These are phyloP conservation scores for Moesziomyces sp. DNA, from an alignment of 1,284 basidiomycete species.

Conservation along the genomic window DNA sequence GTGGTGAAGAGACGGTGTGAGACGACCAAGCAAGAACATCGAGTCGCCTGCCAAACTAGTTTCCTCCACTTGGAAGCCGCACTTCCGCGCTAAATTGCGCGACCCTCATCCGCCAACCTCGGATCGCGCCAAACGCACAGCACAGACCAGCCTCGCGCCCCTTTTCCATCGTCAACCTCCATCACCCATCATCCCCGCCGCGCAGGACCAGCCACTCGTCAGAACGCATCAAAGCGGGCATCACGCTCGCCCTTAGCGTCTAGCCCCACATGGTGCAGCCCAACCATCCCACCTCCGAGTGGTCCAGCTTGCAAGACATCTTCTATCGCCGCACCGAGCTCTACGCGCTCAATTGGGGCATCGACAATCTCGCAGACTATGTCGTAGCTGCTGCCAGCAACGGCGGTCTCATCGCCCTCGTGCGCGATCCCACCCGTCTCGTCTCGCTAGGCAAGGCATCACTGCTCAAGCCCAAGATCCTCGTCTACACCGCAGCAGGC, in stretches of 20 bases:
- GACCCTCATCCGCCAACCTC: background rate
- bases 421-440: constrained; percentile 84
- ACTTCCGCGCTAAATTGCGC: background rate
- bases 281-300: constrained; percentile 56
- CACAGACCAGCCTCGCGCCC: constrained; percentile 15
- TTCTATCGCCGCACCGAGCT: constrained; percentile 77
- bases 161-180: background rate
- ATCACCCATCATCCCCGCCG: background rate
- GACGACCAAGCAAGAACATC: background rate
- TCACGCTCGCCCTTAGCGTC: background rate
- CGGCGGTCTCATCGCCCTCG: constrained; percentile 87
- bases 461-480: constrained; percentile 76
- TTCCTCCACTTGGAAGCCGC: constrained; percentile 1
- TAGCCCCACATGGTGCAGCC: constrained; percentile 28
- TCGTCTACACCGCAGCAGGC: constrained; percentile 71
- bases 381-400: constrained; percentile 82
- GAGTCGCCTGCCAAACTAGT: no score
- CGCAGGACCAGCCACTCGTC: background rate
- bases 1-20: background rate
- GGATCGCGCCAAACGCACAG: constrained; percentile 1
- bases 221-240: background rate
- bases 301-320: constrained; percentile 61
- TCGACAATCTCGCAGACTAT: constrained; percentile 83
- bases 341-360: constrained; percentile 83
- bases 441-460: constrained; percentile 78